Percentiles rank a stretch among this genome's conserved stretches.
Evolutionary conservation across 2,329 filamentous ascomycete species (phyloP).

Genomic region (Xylaria arbuscula): DNA sequence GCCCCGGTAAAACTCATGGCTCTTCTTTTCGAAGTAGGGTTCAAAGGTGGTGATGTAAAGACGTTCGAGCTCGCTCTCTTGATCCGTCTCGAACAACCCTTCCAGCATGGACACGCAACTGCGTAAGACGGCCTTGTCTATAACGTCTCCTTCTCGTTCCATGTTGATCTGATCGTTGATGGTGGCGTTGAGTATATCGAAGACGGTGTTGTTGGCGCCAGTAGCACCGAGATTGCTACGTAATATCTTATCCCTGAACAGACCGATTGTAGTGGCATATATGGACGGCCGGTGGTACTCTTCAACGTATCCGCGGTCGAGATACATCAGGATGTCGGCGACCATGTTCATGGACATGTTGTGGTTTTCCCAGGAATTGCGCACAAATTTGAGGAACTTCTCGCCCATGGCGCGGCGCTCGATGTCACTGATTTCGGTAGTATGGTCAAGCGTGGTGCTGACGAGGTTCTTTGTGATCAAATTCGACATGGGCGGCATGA

Average conservation of each 20-base stretch:
- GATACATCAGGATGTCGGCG: constrained; percentile 96
- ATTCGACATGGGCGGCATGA: constrained; percentile 75
- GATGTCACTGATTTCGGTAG: constrained; percentile 71
- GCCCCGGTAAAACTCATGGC: constrained; percentile 76
- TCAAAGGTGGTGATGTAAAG: constrained; percentile 89
- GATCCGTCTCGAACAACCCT: constrained; percentile 82
- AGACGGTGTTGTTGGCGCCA: constrained; percentile 65
- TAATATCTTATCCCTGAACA: constrained; percentile 89
- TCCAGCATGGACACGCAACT: constrained; percentile 92
- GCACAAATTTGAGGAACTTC: constrained; percentile 80
- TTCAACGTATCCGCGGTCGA: constrained; percentile 81
- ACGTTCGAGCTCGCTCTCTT: constrained; percentile 81
- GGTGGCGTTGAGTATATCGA: constrained; percentile 81
- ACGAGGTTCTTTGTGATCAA: constrained; percentile 77
- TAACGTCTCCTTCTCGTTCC: constrained; percentile 89
- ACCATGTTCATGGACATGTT: constrained; percentile 96
- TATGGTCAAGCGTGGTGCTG: constrained; percentile 67
- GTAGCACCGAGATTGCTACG: constrained; percentile 63
- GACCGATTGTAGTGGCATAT: constrained; percentile 83
- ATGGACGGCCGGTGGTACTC: constrained; percentile 80
- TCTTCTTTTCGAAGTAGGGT: constrained; percentile 77
- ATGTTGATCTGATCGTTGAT: constrained; percentile 91
- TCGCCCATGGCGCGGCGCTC: constrained; percentile 85
- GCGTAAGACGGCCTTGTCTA: constrained; percentile 84
- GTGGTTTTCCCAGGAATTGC: constrained; percentile 87